Evolutionary conservation across 129 eudicot species (phyloP), one percentile per base, ranked within the genome.

Genomic region (Centaurea solstitialis): DNA sequence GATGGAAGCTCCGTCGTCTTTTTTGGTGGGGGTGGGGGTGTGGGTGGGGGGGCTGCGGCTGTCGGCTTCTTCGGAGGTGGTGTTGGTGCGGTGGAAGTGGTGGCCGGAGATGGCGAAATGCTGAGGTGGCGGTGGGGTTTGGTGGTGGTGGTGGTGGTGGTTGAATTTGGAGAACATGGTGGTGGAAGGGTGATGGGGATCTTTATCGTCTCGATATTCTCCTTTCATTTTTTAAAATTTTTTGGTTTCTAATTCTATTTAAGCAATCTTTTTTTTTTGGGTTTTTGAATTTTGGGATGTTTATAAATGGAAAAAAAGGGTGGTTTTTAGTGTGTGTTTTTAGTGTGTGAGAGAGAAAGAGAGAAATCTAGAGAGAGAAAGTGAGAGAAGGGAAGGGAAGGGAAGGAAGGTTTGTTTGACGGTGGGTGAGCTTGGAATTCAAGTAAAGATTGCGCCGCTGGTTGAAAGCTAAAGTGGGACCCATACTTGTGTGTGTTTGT

Each of bases 401-500:
- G 30, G 30, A 26, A 26, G 30, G 30, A 26, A 26, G 30, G 30
- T 1, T n/a, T n/a, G 67, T 30, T 67, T 53, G 69, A 81, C 71
- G 82, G 88, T 78, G 87, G 90, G 83, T 89, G 93, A 86, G 87
- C 90, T 89, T 86, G 85, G 87, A 81, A 89, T 78, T 87, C 74
- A 89, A 89, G 92, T 84, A 89, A 89, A 84, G 87, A 84, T 66
- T 77, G 85, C 88, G 88, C 88, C 90, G 88, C 88, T 84, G 80
- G 85, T 79, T 74, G 85, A 61, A 76, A 78, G 84, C 70, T 66
- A 81, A 70, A 68, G 77, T 59, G 26, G 86, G 87, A 41, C 77
- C 86, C 81, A 78, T 84, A n/a, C n/a, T n/a, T n/a, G n/a, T n/a
- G n/a, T n/a, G n/a, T n/a, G n/a, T 15, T 0, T 47, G 74, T 65